Evolutionary conservation across 2,329 filamentous ascomycete genomes (phyloP).

Genomic region (Metarhizium guizhouense): DNA sequence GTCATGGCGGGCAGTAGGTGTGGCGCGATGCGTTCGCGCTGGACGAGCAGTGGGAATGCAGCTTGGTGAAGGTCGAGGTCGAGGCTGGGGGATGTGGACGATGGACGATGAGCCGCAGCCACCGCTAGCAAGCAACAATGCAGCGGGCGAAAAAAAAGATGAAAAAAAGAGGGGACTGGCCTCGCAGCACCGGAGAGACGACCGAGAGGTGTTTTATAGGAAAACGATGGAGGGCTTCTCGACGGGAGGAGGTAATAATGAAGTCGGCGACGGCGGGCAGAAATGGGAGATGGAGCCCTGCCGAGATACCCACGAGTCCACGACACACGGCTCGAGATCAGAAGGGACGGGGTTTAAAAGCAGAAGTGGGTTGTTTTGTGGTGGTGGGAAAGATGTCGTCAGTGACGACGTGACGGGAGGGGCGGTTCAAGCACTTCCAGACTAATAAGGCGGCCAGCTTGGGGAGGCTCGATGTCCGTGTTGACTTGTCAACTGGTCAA

Average conservation of each 20-base stretch:
- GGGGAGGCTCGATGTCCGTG: no score
- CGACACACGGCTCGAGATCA: conserved; percentile 1
- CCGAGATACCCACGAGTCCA: not conserved
- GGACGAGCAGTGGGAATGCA: conserved; percentile 14
- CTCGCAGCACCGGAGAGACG: not conserved
- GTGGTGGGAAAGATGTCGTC: conserved; percentile 26
- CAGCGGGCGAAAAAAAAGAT: not conserved
- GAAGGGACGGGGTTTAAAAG: conserved; percentile 7
- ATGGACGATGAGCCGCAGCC: not conserved
- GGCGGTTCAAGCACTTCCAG: not conserved
- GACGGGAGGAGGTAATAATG: not conserved
- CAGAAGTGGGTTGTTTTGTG: conserved; percentile 8
- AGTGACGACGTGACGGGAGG: conserved; percentile 21
- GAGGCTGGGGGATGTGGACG: not conserved
- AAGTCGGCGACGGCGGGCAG: not conserved
- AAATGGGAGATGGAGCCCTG: not conserved
- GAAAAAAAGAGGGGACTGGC: not conserved
- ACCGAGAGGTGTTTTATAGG: not conserved
- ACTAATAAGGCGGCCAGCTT: not conserved
- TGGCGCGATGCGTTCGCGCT: conserved; percentile 30
- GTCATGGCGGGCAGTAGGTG: conserved; percentile 42
- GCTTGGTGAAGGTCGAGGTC: not conserved
- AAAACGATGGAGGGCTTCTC: not conserved
- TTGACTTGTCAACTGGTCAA: no score
- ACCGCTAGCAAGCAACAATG: not conserved